Conservation (phyloP, 2,329 filamentous ascomycete species). For the Knoxdaviesia capensis region DNA sequence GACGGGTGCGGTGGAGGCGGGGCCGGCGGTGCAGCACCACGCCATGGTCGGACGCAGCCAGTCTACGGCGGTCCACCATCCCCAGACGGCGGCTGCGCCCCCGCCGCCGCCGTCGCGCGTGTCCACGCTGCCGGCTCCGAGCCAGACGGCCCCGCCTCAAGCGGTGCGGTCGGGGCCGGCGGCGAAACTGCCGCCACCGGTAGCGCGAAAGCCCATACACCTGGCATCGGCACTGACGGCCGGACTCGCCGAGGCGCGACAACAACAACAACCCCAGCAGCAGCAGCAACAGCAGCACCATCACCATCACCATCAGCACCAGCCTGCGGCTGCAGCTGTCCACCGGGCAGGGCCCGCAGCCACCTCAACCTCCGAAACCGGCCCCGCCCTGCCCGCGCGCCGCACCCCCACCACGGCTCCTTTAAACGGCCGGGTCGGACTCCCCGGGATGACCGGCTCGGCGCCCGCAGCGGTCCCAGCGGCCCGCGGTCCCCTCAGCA, state of each 20-base stretch:
- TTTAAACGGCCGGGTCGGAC: no score
- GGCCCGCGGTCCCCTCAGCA: background rate
- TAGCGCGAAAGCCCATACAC: slow-evolving; percentile 44
- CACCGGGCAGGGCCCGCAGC: no score
- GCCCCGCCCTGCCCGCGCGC: no score
- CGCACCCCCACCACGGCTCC: no score
- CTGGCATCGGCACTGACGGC: slow-evolving; percentile 17
- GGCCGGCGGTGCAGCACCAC: no score
- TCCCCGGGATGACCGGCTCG: no score
- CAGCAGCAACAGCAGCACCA: background rate
- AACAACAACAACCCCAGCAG: background rate
- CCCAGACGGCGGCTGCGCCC: background rate
- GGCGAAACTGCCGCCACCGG: slow-evolving; percentile 27
- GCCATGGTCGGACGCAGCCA: slow-evolving; percentile 5
- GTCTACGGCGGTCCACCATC: slow-evolving; percentile 2
- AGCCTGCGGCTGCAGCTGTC: no score
- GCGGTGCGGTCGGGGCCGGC: background rate
- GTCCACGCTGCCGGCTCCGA: slow-evolving; percentile 3
- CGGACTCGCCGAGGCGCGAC: slow-evolving; percentile 6
- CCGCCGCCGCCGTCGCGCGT: slow-evolving; percentile 9
- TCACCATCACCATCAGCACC: background rate
- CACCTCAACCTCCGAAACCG: no score
- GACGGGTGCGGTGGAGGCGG: no score
- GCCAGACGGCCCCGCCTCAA: slow-evolving; percentile 3
- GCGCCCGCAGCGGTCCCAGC: no score